Percentiles rank a stretch among this genome's conserved stretches.
Evolutionary conservation across 352 stramenopile species (phyloP).

Genomic region (Globisporangium spiculum): DNA sequence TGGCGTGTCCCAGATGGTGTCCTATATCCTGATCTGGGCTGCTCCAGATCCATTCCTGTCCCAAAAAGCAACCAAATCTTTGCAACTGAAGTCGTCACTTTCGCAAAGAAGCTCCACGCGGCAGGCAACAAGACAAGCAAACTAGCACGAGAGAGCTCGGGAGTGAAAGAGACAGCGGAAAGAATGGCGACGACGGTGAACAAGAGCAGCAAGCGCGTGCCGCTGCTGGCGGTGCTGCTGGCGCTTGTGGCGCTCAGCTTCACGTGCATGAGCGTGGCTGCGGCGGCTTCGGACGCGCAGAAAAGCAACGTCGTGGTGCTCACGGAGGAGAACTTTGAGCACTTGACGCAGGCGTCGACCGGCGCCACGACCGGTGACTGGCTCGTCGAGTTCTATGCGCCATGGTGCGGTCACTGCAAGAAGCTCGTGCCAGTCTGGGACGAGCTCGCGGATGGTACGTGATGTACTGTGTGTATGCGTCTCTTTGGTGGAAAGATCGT

Average conservation of each 20-base stretch:
- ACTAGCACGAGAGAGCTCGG: not conserved
- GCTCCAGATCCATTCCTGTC: slow-evolving; percentile 1
- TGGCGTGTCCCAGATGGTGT: not conserved
- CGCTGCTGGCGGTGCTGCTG: slow-evolving; percentile 17
- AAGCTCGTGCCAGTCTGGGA: slow-evolving; percentile 68
- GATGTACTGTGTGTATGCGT: not conserved
- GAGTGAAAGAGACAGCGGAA: not conserved
- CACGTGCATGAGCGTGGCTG: not conserved
- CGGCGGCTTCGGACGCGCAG: slow-evolving; percentile 15
- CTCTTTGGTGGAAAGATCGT: not conserved
- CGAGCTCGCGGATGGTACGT: slow-evolving; percentile 60
- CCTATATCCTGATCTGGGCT: not conserved
- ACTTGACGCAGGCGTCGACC: slow-evolving; percentile 87
- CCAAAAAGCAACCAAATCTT: slow-evolving; percentile 8
- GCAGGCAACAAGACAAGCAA: slow-evolving; percentile 4
- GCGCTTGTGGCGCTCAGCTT: slow-evolving; percentile 27
- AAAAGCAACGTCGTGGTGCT: slow-evolving; percentile 63
- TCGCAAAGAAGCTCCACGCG: slow-evolving; percentile 6
- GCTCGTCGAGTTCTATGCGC: slow-evolving; percentile 85
- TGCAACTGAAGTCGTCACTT: not conserved
- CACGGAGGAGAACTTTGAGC: slow-evolving; percentile 79
- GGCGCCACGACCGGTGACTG: slow-evolving; percentile 91
- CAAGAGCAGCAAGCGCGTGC: slow-evolving; percentile 11
- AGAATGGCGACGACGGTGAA: slow-evolving; percentile 1
- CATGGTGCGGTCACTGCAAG: slow-evolving; percentile 73